A percentile compares a stretch with the other conserved stretches of the same genome.
phyloP scores from a whole-genome alignment of 2,329 filamentous ascomycete species.

The Sarocladium brachiariae region DNA sequence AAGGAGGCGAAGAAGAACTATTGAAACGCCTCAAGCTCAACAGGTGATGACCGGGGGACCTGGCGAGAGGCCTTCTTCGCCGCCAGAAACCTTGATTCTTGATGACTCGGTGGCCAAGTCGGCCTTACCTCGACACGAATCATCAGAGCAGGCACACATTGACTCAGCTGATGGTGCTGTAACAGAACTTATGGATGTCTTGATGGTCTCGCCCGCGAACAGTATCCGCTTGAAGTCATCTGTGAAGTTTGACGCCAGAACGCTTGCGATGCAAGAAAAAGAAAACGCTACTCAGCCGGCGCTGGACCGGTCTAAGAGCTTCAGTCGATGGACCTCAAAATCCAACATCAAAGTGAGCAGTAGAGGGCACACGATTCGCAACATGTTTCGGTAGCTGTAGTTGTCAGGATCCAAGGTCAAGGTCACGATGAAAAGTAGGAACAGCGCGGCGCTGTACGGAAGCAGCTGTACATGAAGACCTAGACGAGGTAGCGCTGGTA shows the following conservation, averaged over 20 bases:
- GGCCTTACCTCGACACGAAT: not conserved
- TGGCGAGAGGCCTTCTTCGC: not conserved
- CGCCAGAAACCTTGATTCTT: not conserved
- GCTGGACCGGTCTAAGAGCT: conserved; percentile 16
- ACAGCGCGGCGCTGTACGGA: too few relatives aligned
- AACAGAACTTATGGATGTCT: not conserved
- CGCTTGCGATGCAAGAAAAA: not conserved
- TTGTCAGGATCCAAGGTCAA: too few relatives aligned
- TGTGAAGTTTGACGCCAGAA: not conserved
- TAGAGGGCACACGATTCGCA: conserved; percentile 34
- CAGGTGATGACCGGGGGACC: conserved; percentile 13
- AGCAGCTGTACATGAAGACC: not conserved
- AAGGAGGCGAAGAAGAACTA: not conserved
- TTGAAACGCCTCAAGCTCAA: not conserved
- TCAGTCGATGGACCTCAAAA: conserved; percentile 30
- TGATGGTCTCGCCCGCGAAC: not conserved
- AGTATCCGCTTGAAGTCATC: not conserved
- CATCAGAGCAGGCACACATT: not conserved
- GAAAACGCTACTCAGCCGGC: not conserved
- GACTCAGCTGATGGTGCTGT: not conserved
- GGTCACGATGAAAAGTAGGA: too few relatives aligned
- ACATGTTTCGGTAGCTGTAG: conserved; percentile 32
- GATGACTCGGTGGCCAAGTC: not conserved
- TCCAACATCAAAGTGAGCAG: conserved; percentile 29
- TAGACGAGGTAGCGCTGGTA: not conserved